A percentile compares a stretch with the other conserved stretches of the same genome.
Evolutionary conservation across 1,284 basidiomycete species (phyloP).

Genomic region (Ganoderma lingzhi): DNA sequence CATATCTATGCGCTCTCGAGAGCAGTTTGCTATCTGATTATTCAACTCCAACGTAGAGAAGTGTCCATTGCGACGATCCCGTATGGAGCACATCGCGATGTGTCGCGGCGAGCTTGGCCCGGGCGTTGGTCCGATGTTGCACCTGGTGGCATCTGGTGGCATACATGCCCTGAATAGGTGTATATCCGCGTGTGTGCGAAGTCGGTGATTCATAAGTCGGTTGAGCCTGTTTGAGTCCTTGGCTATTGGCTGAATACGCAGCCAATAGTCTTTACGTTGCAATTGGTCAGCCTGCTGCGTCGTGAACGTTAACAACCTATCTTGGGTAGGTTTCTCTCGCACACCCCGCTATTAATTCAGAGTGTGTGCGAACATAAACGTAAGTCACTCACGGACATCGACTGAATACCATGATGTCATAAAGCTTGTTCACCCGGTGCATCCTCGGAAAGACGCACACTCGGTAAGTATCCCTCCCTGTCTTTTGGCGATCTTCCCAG

Average conservation of each 20-base stretch:
- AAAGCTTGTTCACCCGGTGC: not conserved
- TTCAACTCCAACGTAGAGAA: not conserved
- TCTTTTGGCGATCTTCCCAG: not conserved
- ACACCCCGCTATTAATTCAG: not conserved
- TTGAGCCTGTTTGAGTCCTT: not conserved
- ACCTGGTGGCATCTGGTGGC: not conserved
- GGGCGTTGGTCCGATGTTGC: not conserved
- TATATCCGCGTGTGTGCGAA: not conserved
- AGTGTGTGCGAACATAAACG: not conserved
- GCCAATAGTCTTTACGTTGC: not conserved
- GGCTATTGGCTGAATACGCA: not conserved
- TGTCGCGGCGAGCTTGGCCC: not conserved
- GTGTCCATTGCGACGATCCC: not conserved
- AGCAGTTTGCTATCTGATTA: not conserved
- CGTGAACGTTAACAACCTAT: not conserved
- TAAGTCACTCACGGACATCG: not conserved
- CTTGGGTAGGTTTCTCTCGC: not conserved
- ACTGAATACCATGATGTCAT: constrained; percentile 1
- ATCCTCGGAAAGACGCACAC: not conserved
- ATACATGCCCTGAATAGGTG: not conserved
- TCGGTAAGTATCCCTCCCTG: not conserved
- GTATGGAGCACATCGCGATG: not conserved
- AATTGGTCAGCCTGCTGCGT: not conserved
- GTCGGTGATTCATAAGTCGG: not conserved
- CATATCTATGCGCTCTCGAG: not conserved